Evolutionary conservation across 768 basidiomycete genomes (phyloP).

Genomic region (Wakefieldia striispora): DNA sequence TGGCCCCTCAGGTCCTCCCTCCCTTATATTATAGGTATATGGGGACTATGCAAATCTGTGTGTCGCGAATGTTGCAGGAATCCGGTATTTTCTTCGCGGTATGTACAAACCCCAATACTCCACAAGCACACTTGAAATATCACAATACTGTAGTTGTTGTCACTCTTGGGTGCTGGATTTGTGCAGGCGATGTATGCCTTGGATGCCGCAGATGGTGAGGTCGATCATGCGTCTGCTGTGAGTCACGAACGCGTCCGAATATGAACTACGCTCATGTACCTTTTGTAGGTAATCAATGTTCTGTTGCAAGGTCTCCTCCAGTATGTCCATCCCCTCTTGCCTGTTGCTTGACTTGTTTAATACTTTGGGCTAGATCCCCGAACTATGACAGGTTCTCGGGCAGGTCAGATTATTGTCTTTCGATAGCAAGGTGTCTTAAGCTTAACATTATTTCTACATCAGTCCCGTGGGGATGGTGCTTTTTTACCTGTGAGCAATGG

Average conservation of each 20-base stretch:
- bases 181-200: slow-evolving; percentile 84
- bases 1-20: neutral
- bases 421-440: neutral
- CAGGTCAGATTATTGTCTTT: slow-evolving; percentile 36
- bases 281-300: slow-evolving; percentile 58
- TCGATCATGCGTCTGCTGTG: slow-evolving; percentile 51
- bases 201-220: slow-evolving; percentile 84
- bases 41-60: slow-evolving; percentile 92
- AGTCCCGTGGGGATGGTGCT: slow-evolving; percentile 62
- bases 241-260: slow-evolving; percentile 17
- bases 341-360: neutral
- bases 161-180: slow-evolving; percentile 82
- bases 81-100: slow-evolving; percentile 92
- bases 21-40: slow-evolving; percentile 55
- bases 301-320: slow-evolving; percentile 82
- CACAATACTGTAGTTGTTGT: slow-evolving; percentile 56
- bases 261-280: neutral
- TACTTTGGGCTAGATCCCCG: slow-evolving; percentile 48
- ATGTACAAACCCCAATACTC: slow-evolving; percentile 17
- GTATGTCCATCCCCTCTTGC: slow-evolving; percentile 35
- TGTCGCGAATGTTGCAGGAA: slow-evolving; percentile 90
- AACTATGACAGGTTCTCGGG: slow-evolving; percentile 56
- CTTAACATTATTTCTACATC: neutral
- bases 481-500: slow-evolving; percentile 70
- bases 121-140: neutral